phyloP scores from a whole-genome alignment of 495 filamentous ascomycete species.

The Hypoxylon trugodes region DNA sequence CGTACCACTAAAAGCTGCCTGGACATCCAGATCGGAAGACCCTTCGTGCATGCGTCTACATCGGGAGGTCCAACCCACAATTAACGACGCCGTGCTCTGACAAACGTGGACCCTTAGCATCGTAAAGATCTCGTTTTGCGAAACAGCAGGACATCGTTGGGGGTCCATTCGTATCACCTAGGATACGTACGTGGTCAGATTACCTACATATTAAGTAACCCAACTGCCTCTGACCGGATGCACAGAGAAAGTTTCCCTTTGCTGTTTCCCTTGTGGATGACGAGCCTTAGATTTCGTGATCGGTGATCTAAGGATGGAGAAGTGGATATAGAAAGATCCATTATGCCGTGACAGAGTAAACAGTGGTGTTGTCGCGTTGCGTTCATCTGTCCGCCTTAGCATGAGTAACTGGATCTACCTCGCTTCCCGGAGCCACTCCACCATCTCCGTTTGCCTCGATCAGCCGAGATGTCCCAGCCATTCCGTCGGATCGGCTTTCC shows the following conservation, averaged over 20 bases:
- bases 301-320: not conserved
- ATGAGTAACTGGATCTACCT: not conserved
- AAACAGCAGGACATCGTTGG: not conserved
- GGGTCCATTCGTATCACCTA: not conserved
- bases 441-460: too few species aligned
- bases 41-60: constrained; percentile 17
- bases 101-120: constrained; percentile 19
- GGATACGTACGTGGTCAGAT: not conserved
- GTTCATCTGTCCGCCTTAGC: too few species aligned
- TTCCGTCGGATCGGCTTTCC: too few species aligned
- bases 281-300: not conserved
- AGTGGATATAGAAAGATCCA: not conserved
- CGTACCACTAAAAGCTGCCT: not conserved
- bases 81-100: not conserved
- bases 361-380: too few species aligned
- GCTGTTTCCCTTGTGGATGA: not conserved
- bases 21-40: constrained; percentile 3
- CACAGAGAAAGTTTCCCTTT: not conserved
- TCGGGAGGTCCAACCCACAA: not conserved
- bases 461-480: too few species aligned
- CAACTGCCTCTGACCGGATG: not conserved
- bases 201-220: not conserved
- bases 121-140: not conserved
- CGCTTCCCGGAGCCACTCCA: too few species aligned
- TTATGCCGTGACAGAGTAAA: too few species aligned